Base-by-base conservation (phyloP, 2,329 filamentous ascomycete genomes). In the Pestalotiopsis sp. region DNA sequence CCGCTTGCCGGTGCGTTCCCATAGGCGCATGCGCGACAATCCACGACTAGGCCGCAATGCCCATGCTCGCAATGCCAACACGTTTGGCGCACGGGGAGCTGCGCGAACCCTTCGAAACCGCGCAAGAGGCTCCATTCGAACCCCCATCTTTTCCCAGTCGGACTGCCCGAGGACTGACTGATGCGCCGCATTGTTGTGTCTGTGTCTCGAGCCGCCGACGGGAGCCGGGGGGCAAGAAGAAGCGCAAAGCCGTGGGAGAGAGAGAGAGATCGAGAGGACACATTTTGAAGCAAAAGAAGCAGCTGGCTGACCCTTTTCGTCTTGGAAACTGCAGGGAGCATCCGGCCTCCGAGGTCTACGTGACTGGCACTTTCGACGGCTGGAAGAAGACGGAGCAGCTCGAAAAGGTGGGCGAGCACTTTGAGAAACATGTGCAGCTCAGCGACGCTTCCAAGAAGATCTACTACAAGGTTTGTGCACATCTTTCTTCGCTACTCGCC, bases 281-380 rank as follows among this genome's bases (percentile, higher is more conserved):
- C 17, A 67, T 52, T 5, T 25, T 9, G 31, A 36, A 36, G 31
- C 6, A 36, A 20, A 56, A 25, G 12, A 27, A 38, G 45, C 64
- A 67, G n/a, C 14, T 39, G 14, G 58, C 66, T 67, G 59, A 67
- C 57, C 62, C 27, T 17, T 17, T 36, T 67, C 65, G 58, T 66
- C 67, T 65, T 64, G 27, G 66, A 45, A 70, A 75, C 71, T 77
- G 74, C 82, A 98, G 95, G 95, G 90, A 92, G 78, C 91, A 96
- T 80, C 85, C 90, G 75, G 95, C 93, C 79, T 87, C 91, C 74
- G 92, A 97, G 79, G 95, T 98, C 80, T 95, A 92, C 82, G 96
- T 98, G 75, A 98, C 95, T 56, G 96, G 96, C 79, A 95, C 93
- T 72, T 98, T 98, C 79, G 95, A 98, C 83, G 88, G 93, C 83